Evolutionary conservation across 2,329 filamentous ascomycete species (phyloP).

Genomic region (Elsinoe australis): DNA sequence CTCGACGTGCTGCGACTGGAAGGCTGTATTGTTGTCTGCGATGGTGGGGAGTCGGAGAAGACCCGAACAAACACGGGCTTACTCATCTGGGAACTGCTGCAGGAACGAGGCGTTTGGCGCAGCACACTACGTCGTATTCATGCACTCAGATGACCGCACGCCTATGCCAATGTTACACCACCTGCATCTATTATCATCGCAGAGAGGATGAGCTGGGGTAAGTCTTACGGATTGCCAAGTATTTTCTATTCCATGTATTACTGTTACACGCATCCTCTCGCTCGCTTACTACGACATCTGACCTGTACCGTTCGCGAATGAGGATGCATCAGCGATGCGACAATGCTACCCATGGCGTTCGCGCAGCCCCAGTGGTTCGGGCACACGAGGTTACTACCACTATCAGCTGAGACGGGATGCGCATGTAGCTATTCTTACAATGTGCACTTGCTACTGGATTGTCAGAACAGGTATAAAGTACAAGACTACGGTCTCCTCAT

Average conservation of each 20-base stretch:
- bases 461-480: conserved; percentile 5
- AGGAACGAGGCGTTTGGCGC: conserved; percentile 9
- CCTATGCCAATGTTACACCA: conserved; percentile 3
- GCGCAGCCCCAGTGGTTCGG: conserved; percentile 1
- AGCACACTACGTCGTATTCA: conserved; percentile 7
- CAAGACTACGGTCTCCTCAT: not conserved
- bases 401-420: no score
- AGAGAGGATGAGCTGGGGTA: not conserved
- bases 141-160: conserved; percentile 5
- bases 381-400: not conserved
- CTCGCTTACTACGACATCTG: not conserved
- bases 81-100: conserved; percentile 6
- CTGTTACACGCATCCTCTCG: not conserved
- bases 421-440: not conserved
- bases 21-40: no score
- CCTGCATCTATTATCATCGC: not conserved
- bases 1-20: not conserved
- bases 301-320: not conserved
- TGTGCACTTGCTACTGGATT: not conserved
- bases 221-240: conserved; percentile 10
- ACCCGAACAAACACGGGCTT: not conserved
- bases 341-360: not conserved
- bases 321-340: not conserved
- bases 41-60: not conserved
- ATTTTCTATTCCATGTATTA: not conserved